Evolutionary conservation across 2,329 filamentous ascomycete species (phyloP).

Genomic region (Beauveria bassiana): DNA sequence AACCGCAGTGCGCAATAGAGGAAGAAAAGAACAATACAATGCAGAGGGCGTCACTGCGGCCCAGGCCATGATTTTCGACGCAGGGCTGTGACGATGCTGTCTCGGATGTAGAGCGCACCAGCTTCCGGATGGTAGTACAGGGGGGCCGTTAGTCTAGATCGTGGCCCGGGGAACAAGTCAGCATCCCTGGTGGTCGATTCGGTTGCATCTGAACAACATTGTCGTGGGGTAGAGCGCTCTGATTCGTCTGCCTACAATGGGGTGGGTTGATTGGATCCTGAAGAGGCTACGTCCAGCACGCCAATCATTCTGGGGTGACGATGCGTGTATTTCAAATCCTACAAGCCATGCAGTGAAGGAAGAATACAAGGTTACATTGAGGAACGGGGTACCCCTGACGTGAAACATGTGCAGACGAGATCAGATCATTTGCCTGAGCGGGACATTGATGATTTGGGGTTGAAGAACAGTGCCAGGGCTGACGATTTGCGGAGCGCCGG

Average conservation of each 20-base stretch:
- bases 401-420: neutral
- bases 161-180: neutral
- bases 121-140: neutral
- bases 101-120: neutral
- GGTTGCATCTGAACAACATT: neutral
- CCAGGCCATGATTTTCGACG: neutral
- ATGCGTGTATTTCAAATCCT: neutral
- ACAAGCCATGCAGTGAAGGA: neutral
- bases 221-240: neutral
- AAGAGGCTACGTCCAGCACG: neutral
- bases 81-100: neutral
- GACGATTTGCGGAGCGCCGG: neutral
- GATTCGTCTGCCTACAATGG: neutral
- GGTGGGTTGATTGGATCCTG: neutral
- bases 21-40: neutral
- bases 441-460: neutral
- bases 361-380: neutral
- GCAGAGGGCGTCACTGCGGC: neutral
- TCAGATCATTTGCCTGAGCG: neutral
- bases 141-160: neutral
- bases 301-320: neutral
- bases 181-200: neutral
- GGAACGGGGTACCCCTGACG: neutral
- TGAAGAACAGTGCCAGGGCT: neutral
- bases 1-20: neutral